Evolutionary conservation across 768 basidiomycete species (phyloP).

Genomic region (Coprinellus micaceus): DNA sequence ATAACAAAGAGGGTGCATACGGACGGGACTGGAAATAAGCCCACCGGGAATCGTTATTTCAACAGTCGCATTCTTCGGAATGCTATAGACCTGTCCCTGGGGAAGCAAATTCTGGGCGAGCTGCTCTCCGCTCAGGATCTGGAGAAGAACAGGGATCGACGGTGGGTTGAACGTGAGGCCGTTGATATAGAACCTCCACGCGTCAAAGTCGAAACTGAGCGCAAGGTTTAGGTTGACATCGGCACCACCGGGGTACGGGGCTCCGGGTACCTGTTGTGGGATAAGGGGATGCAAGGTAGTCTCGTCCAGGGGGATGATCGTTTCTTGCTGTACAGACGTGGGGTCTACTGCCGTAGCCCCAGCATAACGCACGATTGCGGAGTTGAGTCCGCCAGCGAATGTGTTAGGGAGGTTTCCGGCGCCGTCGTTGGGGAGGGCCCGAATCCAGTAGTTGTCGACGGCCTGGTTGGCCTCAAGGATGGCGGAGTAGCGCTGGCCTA

Average conservation of each 20-base stretch:
- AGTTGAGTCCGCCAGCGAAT: conserved; percentile 34
- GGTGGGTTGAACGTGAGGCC: conserved; percentile 21
- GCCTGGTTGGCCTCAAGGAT: conserved; percentile 37
- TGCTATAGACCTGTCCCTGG: conserved; percentile 35
- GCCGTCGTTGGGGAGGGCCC: conserved; percentile 23
- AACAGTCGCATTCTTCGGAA: conserved; percentile 45
- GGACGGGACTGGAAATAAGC: conserved; percentile 9
- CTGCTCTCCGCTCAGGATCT: conserved; percentile 44
- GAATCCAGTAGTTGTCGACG: conserved; percentile 43
- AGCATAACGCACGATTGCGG: conserved; percentile 41
- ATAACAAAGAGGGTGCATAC: background rate
- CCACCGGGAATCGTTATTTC: conserved; percentile 44
- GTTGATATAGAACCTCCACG: conserved; percentile 15
- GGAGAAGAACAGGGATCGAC: conserved; percentile 43
- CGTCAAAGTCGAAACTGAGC: conserved; percentile 11
- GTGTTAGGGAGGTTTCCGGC: conserved; percentile 10
- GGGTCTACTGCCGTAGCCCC: conserved; percentile 33
- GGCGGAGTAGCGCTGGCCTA: conserved; percentile 36
- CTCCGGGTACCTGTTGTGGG: conserved; percentile 20
- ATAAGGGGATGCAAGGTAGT: conserved; percentile 20
- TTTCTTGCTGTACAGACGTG: conserved; percentile 9
- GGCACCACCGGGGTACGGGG: conserved; percentile 16
- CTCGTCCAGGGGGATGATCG: conserved; percentile 15
- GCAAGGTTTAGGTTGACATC: conserved; percentile 21
- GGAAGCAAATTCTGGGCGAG: conserved; percentile 39